Evolutionary conservation across 306 rosid genomes (phyloP).

Genomic region (Carpinus fangiana): DNA sequence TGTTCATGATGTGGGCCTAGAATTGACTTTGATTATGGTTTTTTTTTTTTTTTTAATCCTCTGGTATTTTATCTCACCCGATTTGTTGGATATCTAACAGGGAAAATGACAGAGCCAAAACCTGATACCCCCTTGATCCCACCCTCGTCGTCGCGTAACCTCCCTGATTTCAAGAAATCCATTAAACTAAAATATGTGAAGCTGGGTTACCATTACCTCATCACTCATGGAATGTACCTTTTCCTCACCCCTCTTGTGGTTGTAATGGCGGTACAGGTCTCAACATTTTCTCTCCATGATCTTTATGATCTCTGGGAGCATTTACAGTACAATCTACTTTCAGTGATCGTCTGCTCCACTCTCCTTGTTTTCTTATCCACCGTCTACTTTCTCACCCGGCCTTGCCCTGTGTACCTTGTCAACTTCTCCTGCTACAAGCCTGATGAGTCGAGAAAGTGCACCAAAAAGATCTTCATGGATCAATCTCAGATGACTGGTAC

Average conservation of each 20-base stretch:
- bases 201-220: constrained; percentile 88
- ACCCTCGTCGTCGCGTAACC: constrained; percentile 54
- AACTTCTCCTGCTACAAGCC: constrained; percentile 90
- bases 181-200: constrained; percentile 78
- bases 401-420: constrained; percentile 74
- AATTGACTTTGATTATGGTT: constrained; percentile 9
- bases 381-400: constrained; percentile 75
- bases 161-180: constrained; percentile 87
- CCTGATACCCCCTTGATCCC: constrained; percentile 47
- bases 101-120: constrained; percentile 60
- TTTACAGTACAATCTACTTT: constrained; percentile 69
- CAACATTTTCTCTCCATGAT: constrained; percentile 68
- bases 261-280: constrained; percentile 66
- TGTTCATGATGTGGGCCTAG: not conserved
- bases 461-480: constrained; percentile 73
- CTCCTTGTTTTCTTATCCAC: constrained; percentile 82
- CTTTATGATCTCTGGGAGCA: constrained; percentile 78
- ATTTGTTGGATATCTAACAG: constrained; percentile 37
- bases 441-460: constrained; percentile 66
- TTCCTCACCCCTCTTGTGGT: constrained; percentile 68
- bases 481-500: constrained; percentile 63
- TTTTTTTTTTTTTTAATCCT: not conserved
- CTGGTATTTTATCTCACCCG: constrained; percentile 11
- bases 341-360: constrained; percentile 66
- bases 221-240: constrained; percentile 86